Percentiles rank a stretch among this genome's conserved stretches.
These are phyloP conservation scores for Gyrodon lividus DNA, from an alignment of 768 basidiomycete species.

Conservation along the genomic window DNA sequence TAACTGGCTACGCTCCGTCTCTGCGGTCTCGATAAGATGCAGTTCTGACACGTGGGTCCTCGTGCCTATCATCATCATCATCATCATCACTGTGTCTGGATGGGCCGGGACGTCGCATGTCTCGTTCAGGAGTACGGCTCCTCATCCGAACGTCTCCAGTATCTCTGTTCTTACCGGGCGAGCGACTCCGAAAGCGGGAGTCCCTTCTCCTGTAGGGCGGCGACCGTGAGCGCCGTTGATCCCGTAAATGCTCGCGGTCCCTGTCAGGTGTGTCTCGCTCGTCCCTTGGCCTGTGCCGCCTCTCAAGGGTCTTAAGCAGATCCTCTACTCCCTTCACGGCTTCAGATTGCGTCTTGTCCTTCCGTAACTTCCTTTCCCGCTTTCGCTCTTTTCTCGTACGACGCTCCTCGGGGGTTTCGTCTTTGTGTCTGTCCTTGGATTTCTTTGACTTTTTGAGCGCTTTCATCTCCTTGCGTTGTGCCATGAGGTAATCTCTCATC, in stretches of 20 bases:
- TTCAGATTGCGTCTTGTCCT: slow-evolving; percentile 51
- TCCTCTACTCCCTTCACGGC: slow-evolving; percentile 66
- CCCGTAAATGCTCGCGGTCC: slow-evolving; percentile 11
- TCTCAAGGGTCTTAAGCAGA: slow-evolving; percentile 51
- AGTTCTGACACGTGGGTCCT: slow-evolving; percentile 1
- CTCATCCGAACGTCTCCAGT: slow-evolving; percentile 10
- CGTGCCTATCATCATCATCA: slow-evolving; percentile 3
- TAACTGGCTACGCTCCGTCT: slow-evolving; percentile 2
- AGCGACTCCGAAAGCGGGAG: slow-evolving; percentile 1
- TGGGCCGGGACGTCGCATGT: slow-evolving; percentile 2
- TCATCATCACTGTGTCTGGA: slow-evolving; percentile 4
- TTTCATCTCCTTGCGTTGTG: slow-evolving; percentile 71
- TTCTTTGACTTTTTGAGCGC: slow-evolving; percentile 61
- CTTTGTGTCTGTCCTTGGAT: slow-evolving; percentile 57
- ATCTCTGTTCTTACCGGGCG: slow-evolving; percentile 1
- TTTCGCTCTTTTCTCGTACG: slow-evolving; percentile 72
- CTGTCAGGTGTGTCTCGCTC: slow-evolving; percentile 10
- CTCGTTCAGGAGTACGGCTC: slow-evolving; percentile 21
- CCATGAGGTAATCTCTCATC: slow-evolving; percentile 90
- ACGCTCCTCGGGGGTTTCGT: slow-evolving; percentile 80
- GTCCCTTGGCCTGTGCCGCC: slow-evolving; percentile 18
- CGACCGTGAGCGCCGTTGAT: slow-evolving; percentile 16
- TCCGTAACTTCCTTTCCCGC: slow-evolving; percentile 62
- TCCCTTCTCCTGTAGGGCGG: slow-evolving; percentile 7
- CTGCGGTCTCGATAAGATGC: slow-evolving; percentile 1